Percentiles rank a stretch among this genome's conserved stretches.
phyloP scores from a whole-genome alignment of 2,329 filamentous ascomycete species.

The Xylariaceae sp. region DNA sequence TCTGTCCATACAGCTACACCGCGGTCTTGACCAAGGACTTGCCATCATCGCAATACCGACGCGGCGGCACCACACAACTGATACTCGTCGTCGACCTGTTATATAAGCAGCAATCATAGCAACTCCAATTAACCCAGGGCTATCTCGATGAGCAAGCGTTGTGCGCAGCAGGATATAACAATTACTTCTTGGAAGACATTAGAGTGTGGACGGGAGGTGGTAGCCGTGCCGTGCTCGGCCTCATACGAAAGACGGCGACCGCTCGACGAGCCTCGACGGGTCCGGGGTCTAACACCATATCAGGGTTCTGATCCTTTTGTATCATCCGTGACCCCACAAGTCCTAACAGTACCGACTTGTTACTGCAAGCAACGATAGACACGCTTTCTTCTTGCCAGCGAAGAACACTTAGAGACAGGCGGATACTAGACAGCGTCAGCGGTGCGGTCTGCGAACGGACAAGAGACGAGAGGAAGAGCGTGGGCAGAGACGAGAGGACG shows the following conservation, averaged over 20 bases:
- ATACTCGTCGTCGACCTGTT: background rate
- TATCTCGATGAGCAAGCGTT: background rate
- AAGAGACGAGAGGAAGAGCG: background rate
- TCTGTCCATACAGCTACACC: constrained; percentile 6
- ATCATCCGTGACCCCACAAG: background rate
- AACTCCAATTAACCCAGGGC: background rate
- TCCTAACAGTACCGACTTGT: background rate
- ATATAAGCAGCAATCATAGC: background rate
- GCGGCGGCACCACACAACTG: background rate
- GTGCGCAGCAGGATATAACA: background rate
- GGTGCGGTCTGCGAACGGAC: constrained; percentile 13
- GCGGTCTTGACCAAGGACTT: background rate
- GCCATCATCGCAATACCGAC: constrained; percentile 2
- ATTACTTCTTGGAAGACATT: background rate
- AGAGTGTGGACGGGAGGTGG: constrained; percentile 6
- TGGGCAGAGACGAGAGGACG: constrained; percentile 8
- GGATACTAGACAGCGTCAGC: constrained; percentile 5
- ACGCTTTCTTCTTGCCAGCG: constrained; percentile 2
- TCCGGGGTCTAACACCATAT: background rate
- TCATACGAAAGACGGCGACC: constrained; percentile 4
- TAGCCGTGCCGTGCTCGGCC: constrained; percentile 1
- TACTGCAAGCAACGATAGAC: background rate
- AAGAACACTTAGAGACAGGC: constrained; percentile 1
- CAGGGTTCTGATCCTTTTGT: background rate
- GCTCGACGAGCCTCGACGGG: background rate